Percentiles rank a stretch among this genome's conserved stretches.
Evolutionary conservation across 805 yeast genomes (phyloP).

Genomic region (Debaryomyces castellii): DNA sequence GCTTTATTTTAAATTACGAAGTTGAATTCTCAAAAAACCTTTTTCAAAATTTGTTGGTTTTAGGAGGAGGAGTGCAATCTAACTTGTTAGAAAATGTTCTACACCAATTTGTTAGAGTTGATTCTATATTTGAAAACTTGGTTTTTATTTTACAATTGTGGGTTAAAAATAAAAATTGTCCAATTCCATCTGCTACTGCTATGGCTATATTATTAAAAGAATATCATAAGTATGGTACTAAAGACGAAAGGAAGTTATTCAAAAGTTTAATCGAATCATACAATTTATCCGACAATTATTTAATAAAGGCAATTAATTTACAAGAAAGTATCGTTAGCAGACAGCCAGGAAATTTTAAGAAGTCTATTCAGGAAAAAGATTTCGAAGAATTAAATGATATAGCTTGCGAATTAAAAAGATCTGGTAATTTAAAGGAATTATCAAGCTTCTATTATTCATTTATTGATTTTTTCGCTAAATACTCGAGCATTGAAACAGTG

Average conservation of each 20-base stretch:
- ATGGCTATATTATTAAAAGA: conserved; percentile 27
- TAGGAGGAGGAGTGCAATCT: conserved; percentile 21
- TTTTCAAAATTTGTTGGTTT: conserved; percentile 21
- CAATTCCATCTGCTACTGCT: conserved; percentile 24
- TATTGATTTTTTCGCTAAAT: conserved; percentile 27
- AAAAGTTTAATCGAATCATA: conserved; percentile 17
- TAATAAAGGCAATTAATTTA: conserved; percentile 21
- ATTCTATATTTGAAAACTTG: conserved; percentile 32
- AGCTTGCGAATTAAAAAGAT: conserved; percentile 8
- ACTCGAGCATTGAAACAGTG: conserved; percentile 25
- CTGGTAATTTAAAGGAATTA: conserved; percentile 13
- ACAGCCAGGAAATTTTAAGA: conserved; percentile 23
- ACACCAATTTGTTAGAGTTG: conserved; percentile 21
- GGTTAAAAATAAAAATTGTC: conserved; percentile 20
- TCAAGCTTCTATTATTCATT: conserved; percentile 26
- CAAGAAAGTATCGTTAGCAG: conserved; percentile 25
- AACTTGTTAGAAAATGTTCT: conserved; percentile 27
- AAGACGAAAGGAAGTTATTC: conserved; percentile 22
- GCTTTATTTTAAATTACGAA: conserved; percentile 33
- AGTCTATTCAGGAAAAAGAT: conserved; percentile 12
- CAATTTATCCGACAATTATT: conserved; percentile 20
- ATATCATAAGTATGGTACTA: conserved; percentile 27
- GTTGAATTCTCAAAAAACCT: conserved; percentile 27
- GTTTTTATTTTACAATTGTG: conserved; percentile 23
- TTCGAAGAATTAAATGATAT: conserved; percentile 15